Evolutionary conservation across 345 rosid species (phyloP), one percentile per base, ranked within the genome.

Genomic region (Gossypium rotundifolium): DNA sequence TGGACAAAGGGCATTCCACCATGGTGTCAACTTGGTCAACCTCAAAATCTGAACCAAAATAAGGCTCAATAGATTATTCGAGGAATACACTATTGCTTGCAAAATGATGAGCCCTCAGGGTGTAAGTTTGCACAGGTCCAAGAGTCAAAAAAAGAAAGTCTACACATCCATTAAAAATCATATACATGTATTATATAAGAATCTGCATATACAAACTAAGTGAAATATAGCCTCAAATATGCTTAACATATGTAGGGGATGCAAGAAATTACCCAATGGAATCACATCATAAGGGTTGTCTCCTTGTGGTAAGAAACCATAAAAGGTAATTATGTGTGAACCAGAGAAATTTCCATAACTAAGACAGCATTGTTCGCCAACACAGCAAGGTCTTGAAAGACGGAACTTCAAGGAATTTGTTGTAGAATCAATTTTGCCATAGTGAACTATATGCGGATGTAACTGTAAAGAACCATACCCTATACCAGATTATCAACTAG

Each of bases 271-370:
- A 94, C 99, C 99, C 72, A 95, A 78, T 57, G 95, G 90, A 75
- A 93, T 93, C 70, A 90, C 80, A 75, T 93, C 98, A 80, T 90
- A 88, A 1, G 85, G 96, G 79, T 90, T 94, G 80, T 93, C 93
- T 72, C 91, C 92, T 81, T 85, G 82, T 22, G 95, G 91, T 76
- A 84, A 53, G 85, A 95, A 95, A 11, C 97, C 99, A 65, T 95
- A 95, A 80, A 93, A 95, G 55, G 93, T 88, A 75, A 91, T 76
- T 27, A 95, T 84, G 87, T 94, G 99, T 0, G 98, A 93, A 78
- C 86, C 84, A 63, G 98, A 86, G 73, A 83, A 87, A 80, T 87
- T 91, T 73, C 98, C 98, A 65, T 94, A 94, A 77, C 98, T 87
- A 74, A 92, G 95, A 78, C 70, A 94, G 83, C 97, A 94, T 74